Evolutionary conservation across 768 basidiomycete genomes (phyloP), one percentile per base, ranked within the genome.

Genomic region (Mycena rebaudengoi): DNA sequence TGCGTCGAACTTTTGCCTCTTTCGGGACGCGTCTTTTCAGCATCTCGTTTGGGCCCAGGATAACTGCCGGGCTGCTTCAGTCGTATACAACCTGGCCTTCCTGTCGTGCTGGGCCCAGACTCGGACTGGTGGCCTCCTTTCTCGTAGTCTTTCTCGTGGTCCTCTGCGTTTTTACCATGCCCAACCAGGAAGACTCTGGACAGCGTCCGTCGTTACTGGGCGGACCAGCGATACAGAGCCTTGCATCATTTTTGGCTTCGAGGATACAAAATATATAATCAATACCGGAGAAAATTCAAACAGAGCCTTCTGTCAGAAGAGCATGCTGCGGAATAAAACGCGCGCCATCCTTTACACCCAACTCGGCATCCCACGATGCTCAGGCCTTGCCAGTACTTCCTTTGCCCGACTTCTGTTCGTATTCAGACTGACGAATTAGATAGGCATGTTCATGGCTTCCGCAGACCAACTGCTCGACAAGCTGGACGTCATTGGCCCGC

Each of bases 401-500:
- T 18, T 35, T 14, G 14, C 10, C 6, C 14, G 13, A 35, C 26
- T 16, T 23, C 7, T 3, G 25, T 37, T 28, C n/a, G n/a, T n/a
- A n/a, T n/a, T n/a, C n/a, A n/a, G n/a, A n/a, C n/a, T 33, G 25
- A 32, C 7, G 18, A n/a, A 35, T 46, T 12, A 16, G 40, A 12
- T 37, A 57, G 56, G 32, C 26, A 35, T 57, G 26, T n/a, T 37
- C 33, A 57, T 13, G 32, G 44, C n/a, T n/a, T n/a, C 35, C 21
- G 12, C 6, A n/a, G 25, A 23, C 21, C 18, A 10, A n/a, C 12
- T 12, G 13, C 29, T 57, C 33, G 33, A 57, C 7, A 78, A 82
- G 40, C 66, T 97, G 33, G 77, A 86, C 44, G 69, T 97, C 21
- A 76, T 86, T 21, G 96, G 95, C 4, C 95, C 95, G 3, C 81